Percentiles rank a stretch among this genome's conserved stretches.
Conservation (phyloP, 1,139 yeast species). For the Hyphopichia fennica region DNA sequence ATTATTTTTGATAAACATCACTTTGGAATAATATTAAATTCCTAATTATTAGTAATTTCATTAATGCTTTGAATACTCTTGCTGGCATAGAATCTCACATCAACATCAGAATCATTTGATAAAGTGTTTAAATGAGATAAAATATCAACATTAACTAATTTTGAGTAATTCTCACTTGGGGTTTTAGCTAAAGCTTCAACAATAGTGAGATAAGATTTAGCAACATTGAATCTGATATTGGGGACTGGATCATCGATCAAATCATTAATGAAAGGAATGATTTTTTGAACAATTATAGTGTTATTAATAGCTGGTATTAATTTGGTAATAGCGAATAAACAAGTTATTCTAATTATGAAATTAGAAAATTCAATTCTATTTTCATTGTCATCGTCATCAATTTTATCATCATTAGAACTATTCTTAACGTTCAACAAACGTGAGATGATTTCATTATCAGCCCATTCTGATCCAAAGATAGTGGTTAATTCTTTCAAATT, state of each 20-base stretch:
- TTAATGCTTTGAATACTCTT: constrained; percentile 51
- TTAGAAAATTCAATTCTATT: constrained; percentile 54
- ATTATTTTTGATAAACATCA: constrained; percentile 1
- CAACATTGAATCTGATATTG: constrained; percentile 91
- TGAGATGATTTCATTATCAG: constrained; percentile 77
- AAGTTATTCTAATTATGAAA: constrained; percentile 89
- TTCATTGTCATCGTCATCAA: constrained; percentile 23
- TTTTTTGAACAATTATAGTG: constrained; percentile 57
- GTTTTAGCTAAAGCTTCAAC: constrained; percentile 49
- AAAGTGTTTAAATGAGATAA: constrained; percentile 66
- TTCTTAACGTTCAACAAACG: constrained; percentile 55
- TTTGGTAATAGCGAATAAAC: constrained; percentile 82
- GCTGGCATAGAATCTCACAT: constrained; percentile 83
- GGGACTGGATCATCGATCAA: constrained; percentile 83
- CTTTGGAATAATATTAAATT: not conserved
- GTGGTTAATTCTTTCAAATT: constrained; percentile 78
- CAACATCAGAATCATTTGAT: constrained; percentile 75
- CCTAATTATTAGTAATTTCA: constrained; percentile 8
- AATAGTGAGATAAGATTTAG: constrained; percentile 72
- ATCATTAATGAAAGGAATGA: constrained; percentile 77
- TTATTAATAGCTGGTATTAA: constrained; percentile 69
- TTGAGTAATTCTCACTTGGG: constrained; percentile 20
- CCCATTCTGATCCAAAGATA: constrained; percentile 94
- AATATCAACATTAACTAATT: constrained; percentile 55
- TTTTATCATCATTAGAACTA: constrained; percentile 18